phyloP scores from a whole-genome alignment of 1,139 yeast genomes.

The Lodderomyces jiufengensis region DNA sequence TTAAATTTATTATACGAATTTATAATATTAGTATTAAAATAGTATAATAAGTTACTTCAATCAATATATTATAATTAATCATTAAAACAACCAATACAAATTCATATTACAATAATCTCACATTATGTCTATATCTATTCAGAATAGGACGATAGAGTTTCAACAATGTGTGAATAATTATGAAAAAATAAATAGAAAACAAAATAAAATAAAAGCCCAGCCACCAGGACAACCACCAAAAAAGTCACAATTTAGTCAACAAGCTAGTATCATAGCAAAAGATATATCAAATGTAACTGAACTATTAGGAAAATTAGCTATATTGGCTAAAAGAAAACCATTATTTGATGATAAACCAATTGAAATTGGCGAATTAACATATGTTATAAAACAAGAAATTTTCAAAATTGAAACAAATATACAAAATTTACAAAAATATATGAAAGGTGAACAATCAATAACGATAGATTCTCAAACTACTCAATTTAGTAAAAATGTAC shows the following conservation, averaged over 20 bases:
- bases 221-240: conserved; percentile 16
- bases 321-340: conserved; percentile 86
- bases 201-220: conserved; percentile 11
- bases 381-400: conserved; percentile 89
- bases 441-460: conserved; percentile 45
- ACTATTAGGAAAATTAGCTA: conserved; percentile 73
- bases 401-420: conserved; percentile 79
- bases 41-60: too few species aligned
- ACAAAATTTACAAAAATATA: conserved; percentile 57
- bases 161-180: conserved; percentile 77
- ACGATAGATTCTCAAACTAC: conserved; percentile 56
- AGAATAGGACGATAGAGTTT: conserved; percentile 82
- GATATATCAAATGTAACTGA: conserved; percentile 90
- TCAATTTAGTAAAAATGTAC: conserved; percentile 81
- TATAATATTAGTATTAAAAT: too few species aligned
- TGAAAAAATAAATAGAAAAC: conserved; percentile 52
- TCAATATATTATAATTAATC: too few species aligned
- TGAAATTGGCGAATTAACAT: conserved; percentile 89
- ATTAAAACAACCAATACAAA: too few species aligned
- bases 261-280: conserved; percentile 82
- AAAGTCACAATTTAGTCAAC: conserved; percentile 69
- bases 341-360: conserved; percentile 91
- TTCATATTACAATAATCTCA: too few species aligned
- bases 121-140: conserved; percentile 43
- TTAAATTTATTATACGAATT: too few species aligned